phyloP scores from a whole-genome alignment of 768 basidiomycete species.

The Leucosporidium scottii region DNA sequence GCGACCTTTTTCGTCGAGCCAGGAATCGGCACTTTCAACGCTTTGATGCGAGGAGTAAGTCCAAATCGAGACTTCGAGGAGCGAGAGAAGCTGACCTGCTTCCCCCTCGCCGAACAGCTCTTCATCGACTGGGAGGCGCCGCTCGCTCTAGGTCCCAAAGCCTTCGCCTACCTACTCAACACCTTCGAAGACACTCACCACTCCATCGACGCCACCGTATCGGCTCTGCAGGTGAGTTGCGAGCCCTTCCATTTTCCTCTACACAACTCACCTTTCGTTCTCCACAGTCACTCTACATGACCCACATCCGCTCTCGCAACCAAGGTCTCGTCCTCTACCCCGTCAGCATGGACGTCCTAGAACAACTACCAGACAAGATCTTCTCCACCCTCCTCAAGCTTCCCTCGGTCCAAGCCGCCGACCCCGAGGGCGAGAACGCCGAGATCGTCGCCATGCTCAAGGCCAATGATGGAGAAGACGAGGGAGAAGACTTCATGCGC shows the following conservation, averaged over 20 bases:
- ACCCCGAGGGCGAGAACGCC: neutral
- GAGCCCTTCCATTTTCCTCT: too few relatives aligned
- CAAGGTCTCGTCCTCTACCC: neutral
- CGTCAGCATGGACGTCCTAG: neutral
- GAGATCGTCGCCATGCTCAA: neutral
- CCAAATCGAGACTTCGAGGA: too few relatives aligned
- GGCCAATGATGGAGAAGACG: neutral
- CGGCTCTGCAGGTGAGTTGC: constrained; percentile 26
- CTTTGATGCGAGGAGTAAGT: constrained; percentile 18
- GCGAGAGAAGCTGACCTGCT: neutral
- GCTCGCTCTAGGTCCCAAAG: constrained; percentile 18
- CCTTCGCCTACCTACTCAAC: constrained; percentile 16
- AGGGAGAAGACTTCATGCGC: neutral
- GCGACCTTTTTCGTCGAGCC: constrained; percentile 27
- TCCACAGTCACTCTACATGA: constrained; percentile 29
- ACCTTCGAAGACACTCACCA: constrained; percentile 33
- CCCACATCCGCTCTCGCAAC: constrained; percentile 18
- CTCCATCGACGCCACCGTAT: constrained; percentile 32
- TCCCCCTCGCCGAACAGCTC: constrained; percentile 5
- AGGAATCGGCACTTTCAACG: constrained; percentile 27
- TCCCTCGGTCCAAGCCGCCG: neutral
- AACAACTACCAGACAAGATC: neutral
- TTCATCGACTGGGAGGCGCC: constrained; percentile 26
- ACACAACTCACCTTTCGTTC: neutral
- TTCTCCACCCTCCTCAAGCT: neutral